Evolutionary conservation across 2,329 filamentous ascomycete genomes (phyloP), one percentile per base, ranked within the genome.

Genomic region (Biscogniauxia mediterranea): DNA sequence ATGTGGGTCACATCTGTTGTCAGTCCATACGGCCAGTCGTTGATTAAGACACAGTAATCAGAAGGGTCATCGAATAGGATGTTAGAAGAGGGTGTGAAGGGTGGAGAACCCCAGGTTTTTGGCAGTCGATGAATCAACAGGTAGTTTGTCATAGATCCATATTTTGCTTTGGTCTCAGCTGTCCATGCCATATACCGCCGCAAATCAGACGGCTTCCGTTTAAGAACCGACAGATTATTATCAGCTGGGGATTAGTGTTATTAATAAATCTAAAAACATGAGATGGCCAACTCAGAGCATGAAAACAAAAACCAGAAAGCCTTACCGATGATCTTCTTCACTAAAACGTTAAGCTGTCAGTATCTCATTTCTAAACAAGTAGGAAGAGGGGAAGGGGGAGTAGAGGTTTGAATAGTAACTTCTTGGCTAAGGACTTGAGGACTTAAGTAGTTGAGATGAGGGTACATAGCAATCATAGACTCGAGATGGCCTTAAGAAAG

Each of bases 21-120:
- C 55, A 97, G 78, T 3, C 91, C 93, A 70, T 97, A 97, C 0
- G 94, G 94, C 93, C 93, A 98, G 80, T 97, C 93, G 71, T 98
- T 97, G 73, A 87, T 81, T 52, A 97, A 79, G 56, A 96, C 89
- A 63, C 86, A 87, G 73, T 83, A 88, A 74, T 89, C 86, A 38
- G 80, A 81, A 3, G 80, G 71, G 52, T 84, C 77, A 23, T 78
- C 73, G 64, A 89, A 86, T 9, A 85, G 85, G 25, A 78, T 69
- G 3, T 70, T 63, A 6, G 83, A 86, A 54, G 71, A 74, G 4
- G 82, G 81, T 13, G 74, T 78, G 72, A 87, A 88, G 4, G 85
- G 85, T 17, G 83, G 82, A 28, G 71, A 65, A 1, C 84, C 84
- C 93, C 93, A 97, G 57, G 75, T 70, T 59, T 78, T 76, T 28